Evolutionary conservation across 1,139 yeast genomes (phyloP), one percentile per base, ranked within the genome.

Genomic region (Nadsonia starkeyi-henricii): DNA sequence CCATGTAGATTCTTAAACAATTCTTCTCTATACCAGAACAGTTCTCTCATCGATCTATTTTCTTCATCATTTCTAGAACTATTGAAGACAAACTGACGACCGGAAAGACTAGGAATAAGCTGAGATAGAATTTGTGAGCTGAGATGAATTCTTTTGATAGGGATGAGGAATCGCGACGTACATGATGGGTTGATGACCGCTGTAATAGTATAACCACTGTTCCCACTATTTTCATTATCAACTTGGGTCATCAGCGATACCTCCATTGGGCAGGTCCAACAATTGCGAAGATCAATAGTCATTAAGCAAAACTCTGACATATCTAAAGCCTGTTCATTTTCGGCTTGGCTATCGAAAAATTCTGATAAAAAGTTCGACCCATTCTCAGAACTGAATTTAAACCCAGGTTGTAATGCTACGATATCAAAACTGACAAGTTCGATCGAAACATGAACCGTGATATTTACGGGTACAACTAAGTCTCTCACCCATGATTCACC

Each of bases 21-120:
- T 49, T 73, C 71, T 50, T 82, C 79, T 50, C 95, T 68, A 51
- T 83, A 74, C 98, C 98, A 91, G 62, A 88, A 91, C 5, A 76
- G 67, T 54, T 79, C 79, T 51, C 78, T 72, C 65, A 78, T 43
- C 55, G 61, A 54, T 65, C 70, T 51, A 75, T 84, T 50, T 74
- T 81, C 56, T 65, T 74, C 68, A 2, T 75, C 78, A 0, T 78
- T 67, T 28, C 79, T 60, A 47, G 72, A 74, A 47, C 78, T 74
- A 57, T 81, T 82, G 37, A 79, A 74, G 19, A 86, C 71, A 58
- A 79, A 85, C 63, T 88, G 96, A 52, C 79, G 78, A 45, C 79
- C 77, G 42, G 83, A 64, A 43, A 88, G 66, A 28, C 85, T 79
- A n/a, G 97, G 97, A 30, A 89, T 80, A 0, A 77, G 74, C 42